phyloP scores from a whole-genome alignment of 2,329 filamentous ascomycete genomes.

The Botrytis byssoidea region DNA sequence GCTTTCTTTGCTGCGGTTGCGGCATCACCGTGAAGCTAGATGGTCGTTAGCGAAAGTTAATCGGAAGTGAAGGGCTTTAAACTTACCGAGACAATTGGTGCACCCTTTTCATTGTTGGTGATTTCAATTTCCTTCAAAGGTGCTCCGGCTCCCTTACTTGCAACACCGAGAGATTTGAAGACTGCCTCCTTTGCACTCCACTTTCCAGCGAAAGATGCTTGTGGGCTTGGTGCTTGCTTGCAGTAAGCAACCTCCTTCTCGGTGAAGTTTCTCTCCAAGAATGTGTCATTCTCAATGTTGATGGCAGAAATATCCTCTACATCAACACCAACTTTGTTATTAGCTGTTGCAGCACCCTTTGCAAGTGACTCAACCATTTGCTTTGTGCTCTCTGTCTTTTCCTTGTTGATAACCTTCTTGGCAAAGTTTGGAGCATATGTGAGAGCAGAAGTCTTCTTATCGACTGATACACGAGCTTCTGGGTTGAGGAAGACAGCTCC shows the following conservation, averaged over 20 bases:
- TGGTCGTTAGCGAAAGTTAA: slow-evolving; percentile 22
- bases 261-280: slow-evolving; percentile 94
- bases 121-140: slow-evolving; percentile 95
- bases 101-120: slow-evolving; percentile 73
- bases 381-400: slow-evolving; percentile 54
- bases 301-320: slow-evolving; percentile 85
- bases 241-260: slow-evolving; percentile 82
- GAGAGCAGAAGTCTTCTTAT: slow-evolving; percentile 83
- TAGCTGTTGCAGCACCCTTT: slow-evolving; percentile 56
- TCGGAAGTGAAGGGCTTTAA: slow-evolving; percentile 5
- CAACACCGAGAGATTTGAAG: slow-evolving; percentile 92
- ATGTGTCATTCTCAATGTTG: slow-evolving; percentile 92
- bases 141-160: slow-evolving; percentile 83
- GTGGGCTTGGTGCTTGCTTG: slow-evolving; percentile 71
- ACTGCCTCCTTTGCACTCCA: slow-evolving; percentile 99
- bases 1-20: slow-evolving; percentile 79
- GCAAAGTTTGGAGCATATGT: slow-evolving; percentile 65
- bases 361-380: slow-evolving; percentile 77
- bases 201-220: slow-evolving; percentile 88
- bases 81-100: slow-evolving; percentile 81
- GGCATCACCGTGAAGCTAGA: slow-evolving; percentile 81
- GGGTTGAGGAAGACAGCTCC: slow-evolving; percentile 91
- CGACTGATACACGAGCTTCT: slow-evolving; percentile 75
- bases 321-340: slow-evolving; percentile 87
- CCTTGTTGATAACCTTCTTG: slow-evolving; percentile 60